Percentiles rank a stretch among this genome's conserved stretches.
Evolutionary conservation across 108 stramenopile genomes (phyloP).

Genomic region (Seminavis robusta): DNA sequence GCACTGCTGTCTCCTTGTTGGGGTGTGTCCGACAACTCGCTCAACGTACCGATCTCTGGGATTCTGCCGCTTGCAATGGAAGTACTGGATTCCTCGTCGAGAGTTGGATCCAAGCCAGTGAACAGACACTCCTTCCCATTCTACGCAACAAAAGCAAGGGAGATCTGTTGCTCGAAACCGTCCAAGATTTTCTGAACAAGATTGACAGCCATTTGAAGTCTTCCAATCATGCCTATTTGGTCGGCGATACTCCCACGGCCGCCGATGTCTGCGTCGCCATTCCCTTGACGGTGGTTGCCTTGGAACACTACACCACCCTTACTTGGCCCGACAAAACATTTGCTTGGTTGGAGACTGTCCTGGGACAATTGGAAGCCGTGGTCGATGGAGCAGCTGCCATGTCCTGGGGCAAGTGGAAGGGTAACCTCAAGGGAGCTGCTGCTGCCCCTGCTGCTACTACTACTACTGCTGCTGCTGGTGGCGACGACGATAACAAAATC

Average conservation of each 20-base stretch:
- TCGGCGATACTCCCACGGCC: slow-evolving; percentile 5
- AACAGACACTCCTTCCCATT: not conserved
- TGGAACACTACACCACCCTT: not conserved
- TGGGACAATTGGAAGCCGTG: slow-evolving; percentile 4
- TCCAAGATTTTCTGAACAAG: not conserved
- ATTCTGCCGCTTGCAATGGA: not conserved
- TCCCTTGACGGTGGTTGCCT: slow-evolving; percentile 23
- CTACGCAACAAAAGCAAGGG: slow-evolving; percentile 1
- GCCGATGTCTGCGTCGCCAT: slow-evolving; percentile 34
- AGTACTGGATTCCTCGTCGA: not conserved
- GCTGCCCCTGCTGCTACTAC: slow-evolving; percentile 1
- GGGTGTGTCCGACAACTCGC: not conserved
- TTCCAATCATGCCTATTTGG: slow-evolving; percentile 6
- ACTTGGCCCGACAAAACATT: slow-evolving; percentile 4
- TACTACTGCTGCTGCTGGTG: not conserved
- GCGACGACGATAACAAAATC: slow-evolving; percentile 56
- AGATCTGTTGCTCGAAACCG: slow-evolving; percentile 1
- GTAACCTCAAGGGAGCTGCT: not conserved
- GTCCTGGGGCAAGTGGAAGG: not conserved
- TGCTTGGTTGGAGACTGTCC: slow-evolving; percentile 10
- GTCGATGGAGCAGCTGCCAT: not conserved
- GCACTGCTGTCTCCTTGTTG: not conserved
- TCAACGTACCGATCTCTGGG: not conserved
- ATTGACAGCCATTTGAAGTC: slow-evolving; percentile 2
- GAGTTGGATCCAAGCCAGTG: slow-evolving; percentile 3